Conservation (phyloP, 345 rosid species). For the Eucalyptus curtisii region DNA sequence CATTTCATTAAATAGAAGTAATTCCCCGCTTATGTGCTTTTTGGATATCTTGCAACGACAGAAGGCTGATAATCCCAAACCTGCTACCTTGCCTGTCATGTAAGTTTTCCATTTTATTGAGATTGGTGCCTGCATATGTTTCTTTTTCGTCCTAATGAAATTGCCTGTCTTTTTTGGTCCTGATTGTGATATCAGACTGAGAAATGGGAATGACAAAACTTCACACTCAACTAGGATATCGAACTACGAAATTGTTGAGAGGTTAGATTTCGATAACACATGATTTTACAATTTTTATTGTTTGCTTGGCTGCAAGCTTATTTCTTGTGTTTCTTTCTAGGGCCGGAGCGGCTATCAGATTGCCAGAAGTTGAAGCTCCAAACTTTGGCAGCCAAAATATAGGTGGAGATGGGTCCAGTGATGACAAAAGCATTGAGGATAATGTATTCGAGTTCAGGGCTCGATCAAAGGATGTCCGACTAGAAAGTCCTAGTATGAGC, state of each 20-base stretch:
- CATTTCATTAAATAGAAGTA: accelerated
- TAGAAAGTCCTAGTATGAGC: accelerated
- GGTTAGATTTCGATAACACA: not conserved
- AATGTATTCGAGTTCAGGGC: too few relatives aligned
- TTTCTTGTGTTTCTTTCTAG: not conserved
- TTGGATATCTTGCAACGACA: not conserved
- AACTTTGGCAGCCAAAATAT: not conserved
- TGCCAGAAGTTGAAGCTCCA: not conserved
- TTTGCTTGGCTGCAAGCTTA: not conserved
- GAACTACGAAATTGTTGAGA: not conserved
- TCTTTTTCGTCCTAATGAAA: not conserved
- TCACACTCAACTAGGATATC: not conserved
- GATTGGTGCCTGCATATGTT: not conserved
- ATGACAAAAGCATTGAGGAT: too few relatives aligned
- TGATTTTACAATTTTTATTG: not conserved
- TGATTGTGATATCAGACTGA: not conserved
- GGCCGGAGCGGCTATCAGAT: not conserved
- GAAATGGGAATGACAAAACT: not conserved
- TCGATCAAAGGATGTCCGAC: too few relatives aligned
- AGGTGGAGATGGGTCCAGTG: not conserved
- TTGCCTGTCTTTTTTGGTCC: accelerated
- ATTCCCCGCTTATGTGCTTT: accelerated
- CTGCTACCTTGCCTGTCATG: accelerated
- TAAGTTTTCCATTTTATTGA: not conserved
- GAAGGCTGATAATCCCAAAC: not conserved